These are phyloP conservation scores for Lunularia cruciata DNA, from an alignment of 225 moss, liverwort and hornwort species.

Conservation along the genomic window DNA sequence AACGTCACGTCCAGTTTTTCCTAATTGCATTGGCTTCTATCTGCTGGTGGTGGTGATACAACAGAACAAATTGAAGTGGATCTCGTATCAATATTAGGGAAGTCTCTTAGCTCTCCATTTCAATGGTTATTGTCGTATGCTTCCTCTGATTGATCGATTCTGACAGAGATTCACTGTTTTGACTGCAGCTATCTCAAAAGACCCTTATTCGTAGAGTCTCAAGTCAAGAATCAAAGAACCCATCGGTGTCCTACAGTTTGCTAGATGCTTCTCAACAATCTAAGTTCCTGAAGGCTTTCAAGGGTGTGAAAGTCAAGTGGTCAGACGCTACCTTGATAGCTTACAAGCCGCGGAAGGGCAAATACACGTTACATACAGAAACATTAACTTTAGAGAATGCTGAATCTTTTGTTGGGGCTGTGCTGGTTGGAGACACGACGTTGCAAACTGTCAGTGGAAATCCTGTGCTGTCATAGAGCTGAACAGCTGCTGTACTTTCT, in stretches of 20 bases:
- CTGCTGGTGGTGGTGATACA: no score
- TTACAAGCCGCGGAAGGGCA: slow-evolving; percentile 76
- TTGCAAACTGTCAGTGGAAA: slow-evolving; percentile 55
- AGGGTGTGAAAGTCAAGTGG: slow-evolving; percentile 35
- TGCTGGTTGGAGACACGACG: slow-evolving; percentile 66
- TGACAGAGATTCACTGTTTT: neutral
- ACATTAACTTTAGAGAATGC: slow-evolving; percentile 56
- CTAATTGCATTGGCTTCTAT: no score
- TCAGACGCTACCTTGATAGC: slow-evolving; percentile 60
- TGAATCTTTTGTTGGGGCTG: slow-evolving; percentile 68
- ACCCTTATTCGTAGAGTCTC: slow-evolving; percentile 54
- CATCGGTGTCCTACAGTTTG: slow-evolving; percentile 66
- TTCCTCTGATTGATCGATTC: neutral
- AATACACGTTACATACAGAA: slow-evolving; percentile 56
- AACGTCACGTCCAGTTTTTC: no score
- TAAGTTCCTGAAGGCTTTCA: slow-evolving; percentile 66
- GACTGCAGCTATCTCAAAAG: slow-evolving; percentile 79
- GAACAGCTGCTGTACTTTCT: slow-evolving; percentile 21
- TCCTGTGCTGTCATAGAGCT: slow-evolving; percentile 41
- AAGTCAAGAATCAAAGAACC: slow-evolving; percentile 30
- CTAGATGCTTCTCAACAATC: slow-evolving; percentile 54
- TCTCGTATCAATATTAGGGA: no score
- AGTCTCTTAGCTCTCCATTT: no score
- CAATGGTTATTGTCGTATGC: no score
- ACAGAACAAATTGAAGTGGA: no score